Base-by-base conservation (phyloP, 768 basidiomycete genomes). In the Macrocybe gigantea region DNA sequence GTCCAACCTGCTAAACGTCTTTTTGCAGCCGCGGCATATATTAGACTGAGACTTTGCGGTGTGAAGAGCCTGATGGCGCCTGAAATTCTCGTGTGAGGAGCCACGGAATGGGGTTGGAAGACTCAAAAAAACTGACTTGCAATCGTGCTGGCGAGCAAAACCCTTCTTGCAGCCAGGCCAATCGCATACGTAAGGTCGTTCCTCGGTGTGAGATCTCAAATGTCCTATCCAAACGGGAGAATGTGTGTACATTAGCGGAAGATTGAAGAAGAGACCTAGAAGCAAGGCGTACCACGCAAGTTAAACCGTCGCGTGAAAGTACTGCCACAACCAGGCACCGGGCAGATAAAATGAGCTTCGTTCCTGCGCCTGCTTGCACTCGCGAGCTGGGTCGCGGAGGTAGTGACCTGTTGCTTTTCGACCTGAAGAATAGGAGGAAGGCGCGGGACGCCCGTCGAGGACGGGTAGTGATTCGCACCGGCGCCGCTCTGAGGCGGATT, bases 241-340 rank as follows among this genome's bases (percentile, higher is more conserved):
- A 47, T 45, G 43, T 38, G 45, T 13, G 2, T 12, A 33, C 45
- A 45, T 22, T 53, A 30, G 35, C 33, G 51, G 48, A 7, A 33
- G 6, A 37, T n/a, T 40, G 36, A 35, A 45, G 1, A 31, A 37
- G 39, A 33, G 40, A 49, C 15, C 37, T 14, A 49, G 49, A 31
- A 33, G 44, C 11, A 8, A 41, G 41, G 50, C 65, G 44, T 42
- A 89, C 89, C 90, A 78, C 85, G 71, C 47, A 93, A 65, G 66
- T 93, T 93, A 72, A 93, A 93, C 48, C 89, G 78, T 62, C 90
- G 82, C 58, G 93, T 97, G 67, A 97, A 97, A n/a, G 93, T 95
- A 65, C 90, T 93, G 39, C 91, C 92, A 70, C 93, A 97, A 9
- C 92, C 93, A 7, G 91, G 89, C 11, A 97, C 91, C 5, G 94